These are phyloP conservation scores for Cokeromyces recurvatus DNA, from an alignment of 371 early-diverging fungal species.

Conservation along the genomic window DNA sequence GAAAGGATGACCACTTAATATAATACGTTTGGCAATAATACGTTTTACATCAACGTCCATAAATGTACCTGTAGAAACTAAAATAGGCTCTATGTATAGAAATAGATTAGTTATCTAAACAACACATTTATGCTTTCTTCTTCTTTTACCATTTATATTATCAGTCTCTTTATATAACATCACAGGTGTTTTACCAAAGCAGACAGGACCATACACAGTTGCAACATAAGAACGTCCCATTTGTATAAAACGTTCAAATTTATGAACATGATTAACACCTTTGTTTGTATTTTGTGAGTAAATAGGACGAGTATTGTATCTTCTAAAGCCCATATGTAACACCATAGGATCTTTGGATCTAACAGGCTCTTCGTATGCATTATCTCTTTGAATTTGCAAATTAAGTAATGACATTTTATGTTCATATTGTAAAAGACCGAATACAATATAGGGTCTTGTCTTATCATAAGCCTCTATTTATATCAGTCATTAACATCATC, in stretches of 20 bases:
- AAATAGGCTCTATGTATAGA: conserved; percentile 42
- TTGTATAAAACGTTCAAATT: conserved; percentile 88
- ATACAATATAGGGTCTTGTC: conserved; percentile 66
- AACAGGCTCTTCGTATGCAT: conserved; percentile 69
- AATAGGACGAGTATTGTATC: conserved; percentile 76
- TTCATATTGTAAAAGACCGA: conserved; percentile 89
- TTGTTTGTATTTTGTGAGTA: conserved; percentile 86
- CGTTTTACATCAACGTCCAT: conserved; percentile 76
- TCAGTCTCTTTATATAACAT: conserved; percentile 67
- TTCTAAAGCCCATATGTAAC: conserved; percentile 84
- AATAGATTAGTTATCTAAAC: not conserved
- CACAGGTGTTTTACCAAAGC: conserved; percentile 77
- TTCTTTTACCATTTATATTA: conserved; percentile 46
- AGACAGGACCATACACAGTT: conserved; percentile 86
- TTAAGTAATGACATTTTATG: conserved; percentile 89
- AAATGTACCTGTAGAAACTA: conserved; percentile 79
- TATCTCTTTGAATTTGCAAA: conserved; percentile 67
- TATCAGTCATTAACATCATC: not conserved
- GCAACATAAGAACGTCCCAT: conserved; percentile 69
- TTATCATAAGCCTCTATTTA: conserved; percentile 44
- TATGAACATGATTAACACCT: conserved; percentile 88
- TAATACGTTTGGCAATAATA: conserved; percentile 90
- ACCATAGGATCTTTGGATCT: conserved; percentile 84
- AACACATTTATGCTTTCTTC: not conserved
- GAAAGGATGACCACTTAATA: conserved; percentile 93